Conservation (phyloP, 208 protist genomes). For the Acanthamoeba rhysodes region DNA sequence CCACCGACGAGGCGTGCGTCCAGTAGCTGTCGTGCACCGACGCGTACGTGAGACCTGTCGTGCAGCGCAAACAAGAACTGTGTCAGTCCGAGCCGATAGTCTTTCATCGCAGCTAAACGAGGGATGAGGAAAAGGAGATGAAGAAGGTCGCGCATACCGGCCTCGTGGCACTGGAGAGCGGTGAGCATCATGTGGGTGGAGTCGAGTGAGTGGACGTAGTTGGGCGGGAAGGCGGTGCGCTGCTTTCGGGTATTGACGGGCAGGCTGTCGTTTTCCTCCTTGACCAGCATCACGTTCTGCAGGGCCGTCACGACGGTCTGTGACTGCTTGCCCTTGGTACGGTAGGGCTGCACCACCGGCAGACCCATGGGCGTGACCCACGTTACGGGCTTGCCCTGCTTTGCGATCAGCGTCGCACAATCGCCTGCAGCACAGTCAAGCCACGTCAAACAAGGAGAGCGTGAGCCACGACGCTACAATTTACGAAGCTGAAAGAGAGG, state of each 20-base stretch:
- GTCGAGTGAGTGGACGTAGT: slow-evolving; percentile 99
- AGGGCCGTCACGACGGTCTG: background rate
- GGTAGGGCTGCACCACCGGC: slow-evolving; percentile 98
- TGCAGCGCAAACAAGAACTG: too few species aligned
- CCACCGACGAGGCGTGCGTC: slow-evolving; percentile 97
- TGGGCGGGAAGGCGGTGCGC: slow-evolving; percentile 97
- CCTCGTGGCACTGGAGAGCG: slow-evolving; percentile 94
- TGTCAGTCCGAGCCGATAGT: too few species aligned
- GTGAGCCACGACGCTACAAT: background rate
- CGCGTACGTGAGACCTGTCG: slow-evolving; percentile 92
- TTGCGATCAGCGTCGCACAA: slow-evolving; percentile 73
- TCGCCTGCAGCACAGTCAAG: background rate
- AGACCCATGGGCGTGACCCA: slow-evolving; percentile 98
- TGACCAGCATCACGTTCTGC: slow-evolving; percentile 72
- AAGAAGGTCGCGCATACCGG: slow-evolving; percentile 76
- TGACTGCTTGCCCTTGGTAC: slow-evolving; percentile 77
- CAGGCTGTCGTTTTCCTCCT: slow-evolving; percentile 51
- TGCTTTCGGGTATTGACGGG: slow-evolving; percentile 82
- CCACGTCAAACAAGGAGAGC: background rate
- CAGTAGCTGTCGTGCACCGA: slow-evolving; percentile 99
- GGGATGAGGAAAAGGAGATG: background rate
- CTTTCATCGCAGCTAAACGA: too few species aligned
- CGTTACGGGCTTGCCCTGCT: slow-evolving; percentile 92
- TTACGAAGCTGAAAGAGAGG: background rate
- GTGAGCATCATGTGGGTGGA: slow-evolving; percentile 99